phyloP scores from a whole-genome alignment of 2,329 filamentous ascomycete species.

The Colletotrichum siamense region DNA sequence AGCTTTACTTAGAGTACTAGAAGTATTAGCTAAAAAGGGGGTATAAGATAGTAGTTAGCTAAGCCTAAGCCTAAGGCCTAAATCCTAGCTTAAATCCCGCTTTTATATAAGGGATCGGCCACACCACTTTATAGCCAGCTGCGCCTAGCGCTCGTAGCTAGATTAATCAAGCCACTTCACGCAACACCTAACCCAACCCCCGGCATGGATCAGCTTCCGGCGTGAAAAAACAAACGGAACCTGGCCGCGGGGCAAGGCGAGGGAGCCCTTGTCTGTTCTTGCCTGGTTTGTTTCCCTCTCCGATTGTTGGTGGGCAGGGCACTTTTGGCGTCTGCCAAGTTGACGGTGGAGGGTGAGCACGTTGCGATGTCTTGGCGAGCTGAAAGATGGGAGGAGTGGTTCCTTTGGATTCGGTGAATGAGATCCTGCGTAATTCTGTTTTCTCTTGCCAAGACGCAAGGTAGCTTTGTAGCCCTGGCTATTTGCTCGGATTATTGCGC shows the following conservation, averaged over 20 bases:
- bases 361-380: constrained; percentile 6
- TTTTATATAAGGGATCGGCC: no score
- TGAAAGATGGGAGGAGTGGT: neutral
- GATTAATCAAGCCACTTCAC: no score
- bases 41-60: no score
- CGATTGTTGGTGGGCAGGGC: neutral
- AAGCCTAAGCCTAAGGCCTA: no score
- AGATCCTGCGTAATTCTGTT: neutral
- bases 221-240: neutral
- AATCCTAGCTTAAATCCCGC: no score
- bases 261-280: neutral
- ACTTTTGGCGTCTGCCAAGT: neutral
- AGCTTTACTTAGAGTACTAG: no score
- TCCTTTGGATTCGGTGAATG: neutral
- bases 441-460: neutral
- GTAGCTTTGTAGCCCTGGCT: neutral
- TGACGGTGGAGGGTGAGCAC: neutral
- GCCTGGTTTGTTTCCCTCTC: neutral
- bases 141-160: no score
- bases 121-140: no score
- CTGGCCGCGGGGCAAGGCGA: neutral
- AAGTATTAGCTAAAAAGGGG: no score
- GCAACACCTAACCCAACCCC: neutral
- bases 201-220: neutral
- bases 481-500: neutral